Percentiles rank a stretch among this genome's conserved stretches.
These are phyloP conservation scores for Psilocybe azurescens DNA, from an alignment of 768 basidiomycete genomes.

Conservation along the genomic window DNA sequence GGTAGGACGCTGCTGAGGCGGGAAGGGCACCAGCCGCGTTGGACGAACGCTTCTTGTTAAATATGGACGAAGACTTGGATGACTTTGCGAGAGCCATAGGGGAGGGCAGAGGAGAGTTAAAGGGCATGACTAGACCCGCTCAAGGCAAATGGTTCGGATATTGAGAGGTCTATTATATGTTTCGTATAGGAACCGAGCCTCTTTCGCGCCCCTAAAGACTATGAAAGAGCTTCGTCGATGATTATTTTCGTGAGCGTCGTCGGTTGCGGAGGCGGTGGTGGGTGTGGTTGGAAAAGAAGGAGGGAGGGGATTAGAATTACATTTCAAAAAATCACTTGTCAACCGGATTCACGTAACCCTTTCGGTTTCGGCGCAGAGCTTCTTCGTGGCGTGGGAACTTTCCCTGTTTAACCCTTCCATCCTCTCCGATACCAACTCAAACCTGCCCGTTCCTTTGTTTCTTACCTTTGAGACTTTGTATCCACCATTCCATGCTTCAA, in stretches of 20 bases:
- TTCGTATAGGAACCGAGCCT: not conserved
- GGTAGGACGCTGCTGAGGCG: constrained; percentile 47
- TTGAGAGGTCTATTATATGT: constrained; percentile 1
- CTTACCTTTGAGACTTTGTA: not conserved
- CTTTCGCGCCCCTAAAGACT: not conserved
- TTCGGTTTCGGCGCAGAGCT: not conserved
- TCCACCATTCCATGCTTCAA: not conserved
- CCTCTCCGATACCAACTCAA: not conserved
- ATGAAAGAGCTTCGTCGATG: not conserved
- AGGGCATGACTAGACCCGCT: constrained; percentile 17
- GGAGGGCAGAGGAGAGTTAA: constrained; percentile 42
- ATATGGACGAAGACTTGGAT: constrained; percentile 57
- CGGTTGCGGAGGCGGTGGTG: not conserved
- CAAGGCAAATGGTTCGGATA: not conserved
- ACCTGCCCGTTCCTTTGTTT: not conserved
- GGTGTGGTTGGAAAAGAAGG: not conserved
- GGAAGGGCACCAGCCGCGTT: constrained; percentile 32
- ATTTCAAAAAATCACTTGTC: constrained; percentile 4
- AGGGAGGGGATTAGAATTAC: constrained; percentile 1
- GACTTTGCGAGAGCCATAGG: constrained; percentile 68
- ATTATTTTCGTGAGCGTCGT: not conserved
- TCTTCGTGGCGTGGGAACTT: not conserved
- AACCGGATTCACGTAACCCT: not conserved
- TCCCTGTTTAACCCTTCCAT: not conserved
- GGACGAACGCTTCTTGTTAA: constrained; percentile 54